Percentiles rank a stretch among this genome's conserved stretches.
Evolutionary conservation across 495 filamentous ascomycete species (phyloP).

Genomic region (Penicillium subrubescens): DNA sequence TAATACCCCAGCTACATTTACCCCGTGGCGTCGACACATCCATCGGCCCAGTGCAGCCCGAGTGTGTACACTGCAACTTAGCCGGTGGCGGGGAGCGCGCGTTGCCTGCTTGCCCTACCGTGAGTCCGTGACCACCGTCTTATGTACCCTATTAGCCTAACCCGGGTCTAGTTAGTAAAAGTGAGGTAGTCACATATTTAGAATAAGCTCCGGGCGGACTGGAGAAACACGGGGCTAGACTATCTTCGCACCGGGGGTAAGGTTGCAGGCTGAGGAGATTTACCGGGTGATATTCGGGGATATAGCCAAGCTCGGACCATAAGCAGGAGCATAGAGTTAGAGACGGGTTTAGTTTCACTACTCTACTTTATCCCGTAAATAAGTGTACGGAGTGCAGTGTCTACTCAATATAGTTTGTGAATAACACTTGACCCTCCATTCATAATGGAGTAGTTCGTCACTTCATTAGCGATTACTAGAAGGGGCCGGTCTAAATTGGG

Average conservation of each 20-base stretch:
- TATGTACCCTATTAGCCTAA: neutral
- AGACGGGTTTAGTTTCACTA: no score
- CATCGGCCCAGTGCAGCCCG: neutral
- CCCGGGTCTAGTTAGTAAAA: neutral
- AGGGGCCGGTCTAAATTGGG: neutral
- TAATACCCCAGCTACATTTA: neutral
- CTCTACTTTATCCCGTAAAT: neutral
- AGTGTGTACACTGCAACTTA: neutral
- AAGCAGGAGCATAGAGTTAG: neutral
- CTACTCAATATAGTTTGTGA: neutral
- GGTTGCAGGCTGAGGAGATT: neutral
- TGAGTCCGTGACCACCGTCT: no score
- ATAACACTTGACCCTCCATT: neutral
- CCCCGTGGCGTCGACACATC: neutral
- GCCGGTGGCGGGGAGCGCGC: neutral
- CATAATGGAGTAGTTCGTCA: neutral
- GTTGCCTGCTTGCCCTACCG: neutral
- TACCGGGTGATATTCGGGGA: conserved; percentile 1
- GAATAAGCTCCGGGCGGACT: neutral
- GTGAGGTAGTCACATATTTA: no score
- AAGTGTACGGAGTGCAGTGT: no score
- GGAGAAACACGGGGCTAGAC: neutral
- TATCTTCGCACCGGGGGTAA: neutral
- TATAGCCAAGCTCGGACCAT: neutral
- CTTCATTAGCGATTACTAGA: neutral